Evolutionary conservation across 148 eudicot genomes (phyloP).

Genomic region (Agrostemma githago): DNA sequence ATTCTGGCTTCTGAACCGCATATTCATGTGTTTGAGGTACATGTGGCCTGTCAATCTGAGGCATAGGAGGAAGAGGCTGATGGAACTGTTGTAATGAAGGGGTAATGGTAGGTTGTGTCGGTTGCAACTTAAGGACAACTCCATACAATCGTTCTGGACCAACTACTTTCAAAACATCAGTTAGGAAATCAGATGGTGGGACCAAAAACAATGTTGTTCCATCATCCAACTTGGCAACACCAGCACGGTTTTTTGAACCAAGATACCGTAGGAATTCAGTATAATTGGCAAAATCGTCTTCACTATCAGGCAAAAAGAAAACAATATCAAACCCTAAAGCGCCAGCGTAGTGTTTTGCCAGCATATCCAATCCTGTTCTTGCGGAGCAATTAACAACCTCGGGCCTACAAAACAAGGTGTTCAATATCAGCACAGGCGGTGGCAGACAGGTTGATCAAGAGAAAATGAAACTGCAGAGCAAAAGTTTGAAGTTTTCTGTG

Average conservation of each 20-base stretch:
- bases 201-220: slow-evolving; percentile 92
- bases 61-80: slow-evolving; percentile 34
- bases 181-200: slow-evolving; percentile 88
- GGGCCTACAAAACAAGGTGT: slow-evolving; percentile 50
- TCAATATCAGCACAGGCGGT: not conserved
- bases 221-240: slow-evolving; percentile 89
- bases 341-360: slow-evolving; percentile 71
- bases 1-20: slow-evolving; percentile 39
- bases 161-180: slow-evolving; percentile 54
- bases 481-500: slow-evolving; percentile 1
- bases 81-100: slow-evolving; percentile 35
- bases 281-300: slow-evolving; percentile 84
- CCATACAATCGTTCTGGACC: slow-evolving; percentile 93
- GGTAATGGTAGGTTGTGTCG: slow-evolving; percentile 34
- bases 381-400: slow-evolving; percentile 83
- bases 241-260: slow-evolving; percentile 74
- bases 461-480: not conserved
- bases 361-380: slow-evolving; percentile 82
- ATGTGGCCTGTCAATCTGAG: slow-evolving; percentile 32
- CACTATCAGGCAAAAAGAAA: slow-evolving; percentile 92
- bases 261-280: slow-evolving; percentile 86
- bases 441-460: not conserved
- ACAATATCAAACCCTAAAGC: slow-evolving; percentile 67
- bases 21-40: slow-evolving; percentile 38
- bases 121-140: slow-evolving; percentile 77